Evolutionary conservation across 257 asterid species (phyloP).

Genomic region (Nicotiana knightiana): DNA sequence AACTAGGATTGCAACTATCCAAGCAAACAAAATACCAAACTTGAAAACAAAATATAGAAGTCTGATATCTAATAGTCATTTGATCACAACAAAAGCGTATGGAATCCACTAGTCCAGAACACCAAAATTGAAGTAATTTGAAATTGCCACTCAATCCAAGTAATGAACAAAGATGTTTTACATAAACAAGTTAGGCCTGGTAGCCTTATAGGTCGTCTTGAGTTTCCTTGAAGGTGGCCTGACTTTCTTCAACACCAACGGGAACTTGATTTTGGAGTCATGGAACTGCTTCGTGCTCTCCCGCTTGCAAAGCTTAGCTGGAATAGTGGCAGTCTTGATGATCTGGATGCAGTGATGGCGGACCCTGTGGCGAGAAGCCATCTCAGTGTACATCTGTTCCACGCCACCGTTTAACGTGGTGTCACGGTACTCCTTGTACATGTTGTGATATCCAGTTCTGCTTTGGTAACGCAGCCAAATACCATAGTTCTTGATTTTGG

Average conservation of each 20-base stretch:
- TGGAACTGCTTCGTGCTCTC: slow-evolving; percentile 83
- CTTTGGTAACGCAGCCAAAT: slow-evolving; percentile 91
- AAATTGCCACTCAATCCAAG: not conserved
- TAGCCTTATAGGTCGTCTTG: slow-evolving; percentile 64
- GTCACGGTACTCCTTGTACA: slow-evolving; percentile 92
- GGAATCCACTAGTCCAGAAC: not conserved
- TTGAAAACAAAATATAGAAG: not conserved
- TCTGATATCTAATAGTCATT: not conserved
- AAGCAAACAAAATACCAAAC: not conserved
- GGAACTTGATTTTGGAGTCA: slow-evolving; percentile 76
- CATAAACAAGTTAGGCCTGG: slow-evolving; percentile 63
- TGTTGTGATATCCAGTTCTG: slow-evolving; percentile 83
- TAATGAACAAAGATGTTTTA: slow-evolving; percentile 15
- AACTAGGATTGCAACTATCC: not conserved
- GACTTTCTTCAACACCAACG: slow-evolving; percentile 54
- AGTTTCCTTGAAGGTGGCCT: slow-evolving; percentile 70
- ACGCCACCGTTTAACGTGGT: slow-evolving; percentile 84
- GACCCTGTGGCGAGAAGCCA: slow-evolving; percentile 95
- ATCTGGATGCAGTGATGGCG: slow-evolving; percentile 81
- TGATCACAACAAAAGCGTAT: not conserved
- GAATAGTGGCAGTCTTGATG: slow-evolving; percentile 83
- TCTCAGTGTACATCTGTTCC: slow-evolving; percentile 92
- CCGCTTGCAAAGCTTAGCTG: slow-evolving; percentile 89
- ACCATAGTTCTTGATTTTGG: slow-evolving; percentile 79
- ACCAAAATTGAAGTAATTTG: not conserved